These are phyloP conservation scores for Trichoderma atroviride DNA, from an alignment of 2,329 filamentous ascomycete genomes.

Conservation along the genomic window DNA sequence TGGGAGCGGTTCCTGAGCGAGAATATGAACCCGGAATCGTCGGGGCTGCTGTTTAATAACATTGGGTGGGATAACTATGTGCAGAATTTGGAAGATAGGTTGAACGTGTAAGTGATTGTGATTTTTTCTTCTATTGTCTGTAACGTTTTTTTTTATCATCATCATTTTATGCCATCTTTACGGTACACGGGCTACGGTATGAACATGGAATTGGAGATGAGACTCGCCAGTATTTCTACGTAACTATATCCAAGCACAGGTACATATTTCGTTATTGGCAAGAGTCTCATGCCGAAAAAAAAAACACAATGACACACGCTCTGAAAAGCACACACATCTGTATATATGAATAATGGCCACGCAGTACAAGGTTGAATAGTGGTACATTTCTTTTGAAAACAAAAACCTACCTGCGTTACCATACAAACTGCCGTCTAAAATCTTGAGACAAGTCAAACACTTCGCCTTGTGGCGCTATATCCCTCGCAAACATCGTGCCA, in stretches of 20 bases:
- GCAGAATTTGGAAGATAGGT: constrained; percentile 15
- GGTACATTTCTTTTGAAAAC: neutral
- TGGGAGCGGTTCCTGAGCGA: constrained; percentile 19
- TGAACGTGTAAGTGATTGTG: constrained; percentile 14
- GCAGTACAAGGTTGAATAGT: neutral
- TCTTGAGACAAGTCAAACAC: constrained; percentile 21
- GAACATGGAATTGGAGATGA: neutral
- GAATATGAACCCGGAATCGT: constrained; percentile 21
- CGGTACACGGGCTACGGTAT: neutral
- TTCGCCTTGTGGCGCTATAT: neutral
- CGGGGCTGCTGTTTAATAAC: constrained; percentile 16
- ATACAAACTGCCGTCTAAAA: constrained; percentile 24
- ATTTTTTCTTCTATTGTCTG: neutral
- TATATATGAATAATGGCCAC: neutral
- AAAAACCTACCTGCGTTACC: neutral
- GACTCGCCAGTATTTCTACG: neutral
- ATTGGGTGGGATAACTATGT: constrained; percentile 15
- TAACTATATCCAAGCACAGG: neutral
- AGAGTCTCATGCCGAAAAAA: neutral
- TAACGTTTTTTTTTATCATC: neutral
- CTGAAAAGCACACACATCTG: neutral
- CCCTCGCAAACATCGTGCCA: neutral
- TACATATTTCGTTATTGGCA: neutral
- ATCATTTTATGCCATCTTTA: neutral
- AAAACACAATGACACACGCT: neutral